phyloP scores from a whole-genome alignment of 176 grass and related monocot species.

The Microstegium vimineum region DNA sequence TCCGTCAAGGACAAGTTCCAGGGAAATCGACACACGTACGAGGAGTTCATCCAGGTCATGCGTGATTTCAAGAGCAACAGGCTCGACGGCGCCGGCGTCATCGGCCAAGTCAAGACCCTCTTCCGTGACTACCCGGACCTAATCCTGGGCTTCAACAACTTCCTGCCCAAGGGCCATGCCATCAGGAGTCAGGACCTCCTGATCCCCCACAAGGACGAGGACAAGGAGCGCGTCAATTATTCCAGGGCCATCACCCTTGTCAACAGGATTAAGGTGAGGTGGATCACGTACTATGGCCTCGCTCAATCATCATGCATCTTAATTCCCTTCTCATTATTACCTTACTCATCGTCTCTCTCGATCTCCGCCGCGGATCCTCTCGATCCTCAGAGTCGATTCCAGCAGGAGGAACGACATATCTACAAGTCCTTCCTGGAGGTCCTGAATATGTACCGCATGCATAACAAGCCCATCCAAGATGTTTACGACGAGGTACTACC shows the following conservation, averaged over 20 bases:
- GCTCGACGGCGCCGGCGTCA: conserved; percentile 79
- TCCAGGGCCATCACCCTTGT: conserved; percentile 91
- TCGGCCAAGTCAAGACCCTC: conserved; percentile 81
- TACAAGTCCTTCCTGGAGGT: conserved; percentile 96
- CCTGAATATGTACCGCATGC: conserved; percentile 97
- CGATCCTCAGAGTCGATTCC: conserved; percentile 73
- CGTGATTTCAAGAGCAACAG: conserved; percentile 98
- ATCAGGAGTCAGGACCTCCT: conserved; percentile 53
- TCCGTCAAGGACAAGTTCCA: conserved; percentile 96
- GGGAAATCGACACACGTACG: conserved; percentile 87
- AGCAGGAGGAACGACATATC: conserved; percentile 80
- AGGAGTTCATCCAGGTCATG: conserved; percentile 98
- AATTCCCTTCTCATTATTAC: neutral
- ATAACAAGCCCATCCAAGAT: conserved; percentile 93
- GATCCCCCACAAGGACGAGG: conserved; percentile 42
- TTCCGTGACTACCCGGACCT: conserved; percentile 87
- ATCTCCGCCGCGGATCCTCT: rapidly evolving
- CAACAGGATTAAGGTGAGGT: conserved; percentile 98
- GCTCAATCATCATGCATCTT: no score
- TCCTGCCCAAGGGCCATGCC: conserved; percentile 91
- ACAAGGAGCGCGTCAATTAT: conserved; percentile 95
- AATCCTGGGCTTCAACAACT: conserved; percentile 91
- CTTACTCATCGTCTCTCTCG: no score
- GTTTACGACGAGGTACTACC: conserved; percentile 87
- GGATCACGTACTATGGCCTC: no score